Percentiles rank a stretch among this genome's conserved stretches.
Conservation (phyloP, 805 yeast species). For the Alloascoidea hylecoeti region DNA sequence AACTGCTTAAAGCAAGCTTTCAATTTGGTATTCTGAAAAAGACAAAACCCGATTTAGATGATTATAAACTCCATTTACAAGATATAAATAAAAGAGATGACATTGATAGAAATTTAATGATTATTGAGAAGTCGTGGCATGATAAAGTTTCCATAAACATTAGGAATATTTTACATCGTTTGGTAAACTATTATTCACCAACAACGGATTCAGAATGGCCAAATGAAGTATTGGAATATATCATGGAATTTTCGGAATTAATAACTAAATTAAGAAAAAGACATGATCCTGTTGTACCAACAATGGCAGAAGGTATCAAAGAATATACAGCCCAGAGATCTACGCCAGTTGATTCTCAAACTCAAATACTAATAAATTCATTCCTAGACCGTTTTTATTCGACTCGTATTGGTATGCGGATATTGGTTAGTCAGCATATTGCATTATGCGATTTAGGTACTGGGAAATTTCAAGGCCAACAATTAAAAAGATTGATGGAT, state of each 20-base stretch:
- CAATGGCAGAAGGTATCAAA: slow-evolving; percentile 35
- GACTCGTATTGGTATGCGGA: slow-evolving; percentile 31
- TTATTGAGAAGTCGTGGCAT: background rate
- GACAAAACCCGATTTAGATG: background rate
- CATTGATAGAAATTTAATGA: no score
- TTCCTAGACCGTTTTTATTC: slow-evolving; percentile 31
- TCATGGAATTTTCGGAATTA: background rate
- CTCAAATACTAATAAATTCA: slow-evolving; percentile 26
- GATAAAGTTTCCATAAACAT: background rate
- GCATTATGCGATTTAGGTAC: slow-evolving; percentile 27
- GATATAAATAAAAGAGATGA: background rate
- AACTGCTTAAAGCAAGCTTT: background rate
- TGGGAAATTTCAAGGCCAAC: background rate
- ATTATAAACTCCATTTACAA: background rate
- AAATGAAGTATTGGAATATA: background rate
- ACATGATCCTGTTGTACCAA: slow-evolving; percentile 34
- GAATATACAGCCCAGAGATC: slow-evolving; percentile 27
- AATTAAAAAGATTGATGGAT: background rate
- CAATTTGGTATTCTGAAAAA: background rate
- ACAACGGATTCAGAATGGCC: slow-evolving; percentile 2
- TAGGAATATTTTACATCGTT: background rate
- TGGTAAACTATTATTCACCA: background rate
- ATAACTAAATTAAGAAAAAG: slow-evolving; percentile 22
- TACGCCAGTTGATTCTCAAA: slow-evolving; percentile 11
- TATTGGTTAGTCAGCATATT: slow-evolving; percentile 32